Percentiles rank a stretch among this genome's conserved stretches.
Evolutionary conservation across 108 stramenopile species (phyloP).

Genomic region (Cafeteria roenbergensis): DNA sequence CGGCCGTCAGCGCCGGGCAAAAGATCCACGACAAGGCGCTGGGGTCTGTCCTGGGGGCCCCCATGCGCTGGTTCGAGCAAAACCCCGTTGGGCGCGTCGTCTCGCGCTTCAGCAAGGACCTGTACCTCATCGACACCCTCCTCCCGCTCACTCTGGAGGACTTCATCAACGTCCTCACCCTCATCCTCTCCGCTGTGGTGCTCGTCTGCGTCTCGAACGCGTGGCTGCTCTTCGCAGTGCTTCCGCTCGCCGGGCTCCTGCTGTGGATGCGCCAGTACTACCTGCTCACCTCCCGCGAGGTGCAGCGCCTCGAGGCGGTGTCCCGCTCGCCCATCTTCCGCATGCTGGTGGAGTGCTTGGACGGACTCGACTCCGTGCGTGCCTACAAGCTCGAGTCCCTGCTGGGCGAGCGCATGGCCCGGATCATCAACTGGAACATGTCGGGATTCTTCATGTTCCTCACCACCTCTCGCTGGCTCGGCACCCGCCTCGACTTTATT

Average conservation of each 20-base stretch:
- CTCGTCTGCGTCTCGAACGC: constrained; percentile 7
- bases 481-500: constrained; percentile 67
- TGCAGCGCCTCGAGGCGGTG: constrained; percentile 54
- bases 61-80: constrained; percentile 9
- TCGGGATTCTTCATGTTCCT: constrained; percentile 68
- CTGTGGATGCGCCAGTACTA: not conserved
- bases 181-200: constrained; percentile 13
- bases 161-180: constrained; percentile 5
- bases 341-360: constrained; percentile 62
- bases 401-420: constrained; percentile 43
- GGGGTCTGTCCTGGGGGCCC: constrained; percentile 5
- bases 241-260: not conserved
- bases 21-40: not conserved
- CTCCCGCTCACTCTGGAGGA: constrained; percentile 14
- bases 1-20: not conserved
- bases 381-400: constrained; percentile 48
- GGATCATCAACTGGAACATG: constrained; percentile 56
- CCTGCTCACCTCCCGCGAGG: constrained; percentile 17
- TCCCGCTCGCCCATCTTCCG: constrained; percentile 70
- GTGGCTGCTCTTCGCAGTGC: constrained; percentile 3
- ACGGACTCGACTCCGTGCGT: constrained; percentile 72
- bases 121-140: constrained; percentile 13
- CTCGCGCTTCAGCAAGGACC: constrained; percentile 17
- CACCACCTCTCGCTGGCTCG: constrained; percentile 68
- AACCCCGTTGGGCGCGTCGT: constrained; percentile 25